phyloP scores from a whole-genome alignment of 2,329 filamentous ascomycete species.

The Fusarium pseudocircinatum region DNA sequence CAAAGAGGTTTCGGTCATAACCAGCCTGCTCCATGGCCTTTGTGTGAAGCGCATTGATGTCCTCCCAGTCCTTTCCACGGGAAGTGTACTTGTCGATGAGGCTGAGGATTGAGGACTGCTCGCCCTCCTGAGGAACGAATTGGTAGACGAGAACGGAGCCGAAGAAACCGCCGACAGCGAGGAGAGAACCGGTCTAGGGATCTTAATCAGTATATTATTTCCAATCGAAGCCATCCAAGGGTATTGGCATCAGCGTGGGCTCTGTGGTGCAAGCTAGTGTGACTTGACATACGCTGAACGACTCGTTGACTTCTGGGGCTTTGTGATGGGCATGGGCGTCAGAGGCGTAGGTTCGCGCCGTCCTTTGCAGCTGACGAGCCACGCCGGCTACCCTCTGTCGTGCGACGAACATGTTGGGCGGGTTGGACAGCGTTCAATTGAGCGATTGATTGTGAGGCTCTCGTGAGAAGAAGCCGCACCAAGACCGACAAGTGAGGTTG shows the following conservation, averaged over 20 bases:
- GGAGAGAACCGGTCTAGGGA: slow-evolving; percentile 60
- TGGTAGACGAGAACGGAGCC: slow-evolving; percentile 57
- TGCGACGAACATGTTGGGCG: slow-evolving; percentile 53
- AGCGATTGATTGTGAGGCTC: slow-evolving; percentile 42
- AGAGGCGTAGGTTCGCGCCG: slow-evolving; percentile 63
- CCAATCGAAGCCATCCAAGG: slow-evolving; percentile 1
- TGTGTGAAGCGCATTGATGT: slow-evolving; percentile 63
- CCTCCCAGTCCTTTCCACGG: slow-evolving; percentile 60
- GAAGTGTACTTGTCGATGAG: slow-evolving; percentile 59
- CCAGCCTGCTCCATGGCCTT: slow-evolving; percentile 64
- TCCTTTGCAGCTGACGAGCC: slow-evolving; percentile 50
- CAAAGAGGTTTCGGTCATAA: slow-evolving; percentile 65
- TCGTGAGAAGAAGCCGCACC: slow-evolving; percentile 38
- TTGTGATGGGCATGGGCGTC: slow-evolving; percentile 60
- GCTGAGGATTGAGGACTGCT: slow-evolving; percentile 57
- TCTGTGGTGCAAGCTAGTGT: slow-evolving; percentile 25
- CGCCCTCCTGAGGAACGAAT: slow-evolving; percentile 61
- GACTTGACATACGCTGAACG: slow-evolving; percentile 64
- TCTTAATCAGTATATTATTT: slow-evolving; percentile 16
- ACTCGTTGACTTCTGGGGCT: slow-evolving; percentile 61
- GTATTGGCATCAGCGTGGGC: neutral
- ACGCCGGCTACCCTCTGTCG: slow-evolving; percentile 56
- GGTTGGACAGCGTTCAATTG: slow-evolving; percentile 48
- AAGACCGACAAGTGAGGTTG: slow-evolving; percentile 43
- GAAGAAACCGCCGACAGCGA: slow-evolving; percentile 57